Evolutionary conservation across 345 rosid species (phyloP).

Genomic region (Hibiscus trionum): DNA sequence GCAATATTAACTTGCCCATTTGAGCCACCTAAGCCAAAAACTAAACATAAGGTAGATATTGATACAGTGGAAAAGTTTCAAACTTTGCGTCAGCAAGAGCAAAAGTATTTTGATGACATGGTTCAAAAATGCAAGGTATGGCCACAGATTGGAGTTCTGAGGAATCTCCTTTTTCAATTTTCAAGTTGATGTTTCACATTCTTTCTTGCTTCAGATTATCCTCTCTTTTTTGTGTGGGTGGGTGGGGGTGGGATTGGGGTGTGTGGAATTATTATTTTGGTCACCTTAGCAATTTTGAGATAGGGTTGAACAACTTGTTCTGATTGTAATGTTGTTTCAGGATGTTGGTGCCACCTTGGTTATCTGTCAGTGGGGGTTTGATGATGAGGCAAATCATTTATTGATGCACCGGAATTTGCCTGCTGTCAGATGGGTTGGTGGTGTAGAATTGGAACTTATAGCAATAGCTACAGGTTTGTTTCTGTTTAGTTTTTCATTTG

Average conservation of each 20-base stretch:
- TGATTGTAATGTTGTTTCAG: conserved; percentile 30
- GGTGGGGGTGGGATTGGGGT: not conserved
- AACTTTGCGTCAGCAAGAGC: conserved; percentile 81
- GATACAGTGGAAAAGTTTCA: conserved; percentile 94
- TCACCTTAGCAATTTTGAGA: not conserved
- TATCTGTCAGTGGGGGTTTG: conserved; percentile 99
- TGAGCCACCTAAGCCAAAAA: conserved; percentile 97
- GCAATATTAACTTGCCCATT: conserved; percentile 93
- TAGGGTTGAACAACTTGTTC: not conserved
- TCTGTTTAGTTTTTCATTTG: conserved; percentile 1
- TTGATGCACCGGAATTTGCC: conserved; percentile 92
- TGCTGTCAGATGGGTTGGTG: conserved; percentile 99
- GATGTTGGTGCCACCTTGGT: conserved; percentile 97
- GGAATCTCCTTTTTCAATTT: not conserved
- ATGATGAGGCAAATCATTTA: conserved; percentile 97
- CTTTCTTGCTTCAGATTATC: not conserved
- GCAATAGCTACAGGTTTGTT: conserved; percentile 91
- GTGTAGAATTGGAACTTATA: conserved; percentile 94
- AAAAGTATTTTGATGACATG: conserved; percentile 91
- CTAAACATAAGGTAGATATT: conserved; percentile 98
- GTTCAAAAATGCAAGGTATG: conserved; percentile 89
- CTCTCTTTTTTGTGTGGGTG: not conserved
- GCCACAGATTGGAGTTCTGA: not conserved
- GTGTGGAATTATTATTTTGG: not conserved
- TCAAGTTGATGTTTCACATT: not conserved